Evolutionary conservation across 108 stramenopile genomes (phyloP).

Genomic region (Cyclotella choctawhatcheeana): DNA sequence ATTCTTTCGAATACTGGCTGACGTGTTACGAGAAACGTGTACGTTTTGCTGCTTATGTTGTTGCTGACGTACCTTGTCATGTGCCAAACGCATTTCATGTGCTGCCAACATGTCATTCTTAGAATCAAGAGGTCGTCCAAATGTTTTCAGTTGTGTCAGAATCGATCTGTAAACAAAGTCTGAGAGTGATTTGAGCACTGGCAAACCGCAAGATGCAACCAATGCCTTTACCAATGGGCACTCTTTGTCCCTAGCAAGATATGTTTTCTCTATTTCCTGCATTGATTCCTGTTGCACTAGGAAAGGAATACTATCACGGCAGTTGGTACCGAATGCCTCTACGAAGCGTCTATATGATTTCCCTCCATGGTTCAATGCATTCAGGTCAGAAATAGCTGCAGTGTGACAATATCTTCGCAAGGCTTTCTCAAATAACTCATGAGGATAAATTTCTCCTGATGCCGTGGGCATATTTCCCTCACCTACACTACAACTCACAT

Average conservation of each 20-base stretch:
- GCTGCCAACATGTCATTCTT: background rate
- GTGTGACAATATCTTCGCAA: background rate
- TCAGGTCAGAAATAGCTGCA: too few species aligned
- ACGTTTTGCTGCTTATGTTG: background rate
- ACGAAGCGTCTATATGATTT: conserved; percentile 14
- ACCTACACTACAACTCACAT: background rate
- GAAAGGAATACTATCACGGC: background rate
- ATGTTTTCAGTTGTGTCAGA: background rate
- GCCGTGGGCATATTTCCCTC: conserved; percentile 3
- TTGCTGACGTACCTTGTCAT: background rate
- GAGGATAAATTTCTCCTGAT: conserved; percentile 15
- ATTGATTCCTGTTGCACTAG: background rate
- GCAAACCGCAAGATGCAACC: background rate
- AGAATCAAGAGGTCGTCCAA: conserved; percentile 8
- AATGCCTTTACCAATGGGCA: conserved; percentile 1
- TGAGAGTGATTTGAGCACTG: conserved; percentile 7
- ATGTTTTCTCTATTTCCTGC: background rate
- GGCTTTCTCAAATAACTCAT: conserved; percentile 12
- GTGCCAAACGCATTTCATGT: conserved; percentile 1
- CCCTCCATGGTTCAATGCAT: too few species aligned
- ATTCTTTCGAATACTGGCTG: conserved; percentile 14
- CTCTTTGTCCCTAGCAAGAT: background rate
- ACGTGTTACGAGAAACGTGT: background rate
- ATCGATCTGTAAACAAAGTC: conserved; percentile 4
- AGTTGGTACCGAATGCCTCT: conserved; percentile 12